phyloP scores from a whole-genome alignment of 768 basidiomycete genomes.

The Suillus hirtellus region DNA sequence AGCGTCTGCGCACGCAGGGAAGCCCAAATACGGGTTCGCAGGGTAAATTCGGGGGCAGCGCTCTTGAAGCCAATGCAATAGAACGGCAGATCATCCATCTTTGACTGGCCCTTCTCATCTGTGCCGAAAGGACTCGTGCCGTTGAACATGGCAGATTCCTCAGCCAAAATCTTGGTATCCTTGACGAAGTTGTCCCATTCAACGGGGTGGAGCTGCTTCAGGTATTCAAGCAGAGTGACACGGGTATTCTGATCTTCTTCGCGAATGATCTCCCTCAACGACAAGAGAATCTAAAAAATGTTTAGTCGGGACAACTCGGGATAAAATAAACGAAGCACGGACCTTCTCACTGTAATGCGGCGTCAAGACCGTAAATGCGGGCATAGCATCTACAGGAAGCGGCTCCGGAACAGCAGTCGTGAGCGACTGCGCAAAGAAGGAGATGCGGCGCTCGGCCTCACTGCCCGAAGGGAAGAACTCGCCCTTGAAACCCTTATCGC shows the following conservation, averaged over 20 bases:
- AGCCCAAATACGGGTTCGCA: conserved; percentile 99
- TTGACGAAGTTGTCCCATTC: conserved; percentile 99
- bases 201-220: conserved; percentile 96
- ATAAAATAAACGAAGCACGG: conserved; percentile 18
- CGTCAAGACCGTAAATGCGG: conserved; percentile 96
- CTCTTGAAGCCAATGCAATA: conserved; percentile 99
- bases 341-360: conserved; percentile 99
- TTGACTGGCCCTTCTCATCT: conserved; percentile 82
- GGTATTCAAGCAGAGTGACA: conserved; percentile 95
- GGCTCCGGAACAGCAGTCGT: conserved; percentile 95
- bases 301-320: conserved; percentile 10
- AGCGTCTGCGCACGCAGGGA: conserved; percentile 98
- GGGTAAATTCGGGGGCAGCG: conserved; percentile 95
- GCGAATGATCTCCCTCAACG: conserved; percentile 96
- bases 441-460: conserved; percentile 96
- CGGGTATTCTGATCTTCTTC: conserved; percentile 97
- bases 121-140: conserved; percentile 71
- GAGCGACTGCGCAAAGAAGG: conserved; percentile 97
- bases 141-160: conserved; percentile 87
- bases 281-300: conserved; percentile 77
- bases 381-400: conserved; percentile 98
- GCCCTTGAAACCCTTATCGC: conserved; percentile 80
- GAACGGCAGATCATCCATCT: conserved; percentile 92
- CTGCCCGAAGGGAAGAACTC: conserved; percentile 94
- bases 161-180: conserved; percentile 98